Base-by-base conservation (phyloP, 2,329 filamentous ascomycete genomes). In the Clonostachys rhizophaga region DNA sequence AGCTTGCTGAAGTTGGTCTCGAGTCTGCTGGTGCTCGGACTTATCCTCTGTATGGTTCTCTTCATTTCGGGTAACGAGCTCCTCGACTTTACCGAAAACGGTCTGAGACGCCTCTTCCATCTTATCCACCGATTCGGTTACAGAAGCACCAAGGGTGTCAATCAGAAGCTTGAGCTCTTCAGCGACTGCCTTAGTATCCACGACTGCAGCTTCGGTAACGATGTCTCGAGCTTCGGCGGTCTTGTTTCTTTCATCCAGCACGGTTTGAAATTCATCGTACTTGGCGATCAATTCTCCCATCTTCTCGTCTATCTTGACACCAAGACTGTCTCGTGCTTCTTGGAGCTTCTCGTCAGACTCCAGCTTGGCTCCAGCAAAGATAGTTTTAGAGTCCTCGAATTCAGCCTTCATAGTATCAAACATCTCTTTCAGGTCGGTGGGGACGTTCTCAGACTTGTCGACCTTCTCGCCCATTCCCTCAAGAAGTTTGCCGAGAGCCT, bases 161-260 rank as follows among this genome's bases (percentile, higher is more conserved):
- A 96, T 85, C 1, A 95, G 81, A 9, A 89, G 71, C 64, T 89
- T 92, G 49, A 97, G 80, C 55, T 97, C 94, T 51, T 96, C 91
- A 0, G 90, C 84, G 46, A 95, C 81, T 5, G 80, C 76, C 67
- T 91, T 96, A 24, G 87, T 92, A 50, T 77, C 81, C 14, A 83
- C 75, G 8, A 95, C 73, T 5, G 90, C 82, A 47, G 87, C 84
- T 49, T 91, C 81, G 52, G 91, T 84, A 53, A 87, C 80, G 34
- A 79, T 69, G 34, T 89, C 83, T 49, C 87, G 85, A 53, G 87
- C 84, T 55, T 92, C 89, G 46, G 83, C 81, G 34, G 85, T 78
- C 53, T 84, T 83, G 43, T 84, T 79, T 56, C 87, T 87, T 43
- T 88, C 85, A 41, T 95, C 87, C 33, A 89, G 78, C 8, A 82